Evolutionary conservation across 139 green algal species (phyloP).

Genomic region (Chlorella vulgaris): DNA sequence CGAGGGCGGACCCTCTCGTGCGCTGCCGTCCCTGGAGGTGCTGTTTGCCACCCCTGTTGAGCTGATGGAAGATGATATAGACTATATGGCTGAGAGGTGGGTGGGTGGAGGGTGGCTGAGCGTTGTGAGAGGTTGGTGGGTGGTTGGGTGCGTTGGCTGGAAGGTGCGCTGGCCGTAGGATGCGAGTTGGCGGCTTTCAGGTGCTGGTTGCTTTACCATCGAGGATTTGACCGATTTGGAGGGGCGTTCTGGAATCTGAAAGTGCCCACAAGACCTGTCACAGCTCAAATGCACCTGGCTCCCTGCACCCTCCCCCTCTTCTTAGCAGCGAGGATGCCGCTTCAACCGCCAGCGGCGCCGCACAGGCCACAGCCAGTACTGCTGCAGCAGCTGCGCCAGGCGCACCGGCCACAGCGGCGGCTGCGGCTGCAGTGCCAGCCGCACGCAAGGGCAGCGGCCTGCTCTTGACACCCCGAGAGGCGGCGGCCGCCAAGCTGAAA

Average conservation of each 20-base stretch:
- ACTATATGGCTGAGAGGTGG: constrained; percentile 38
- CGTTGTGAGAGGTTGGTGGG: background rate
- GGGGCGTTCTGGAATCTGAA: no score
- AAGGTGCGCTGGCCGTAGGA: background rate
- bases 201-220: no score
- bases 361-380: background rate
- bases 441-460: background rate
- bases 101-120: background rate
- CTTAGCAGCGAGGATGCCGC: constrained; percentile 12
- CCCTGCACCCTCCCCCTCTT: background rate
- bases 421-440: background rate
- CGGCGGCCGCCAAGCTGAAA: constrained; percentile 22
- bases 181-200: background rate
- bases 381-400: background rate
- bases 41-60: constrained; percentile 39
- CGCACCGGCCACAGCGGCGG: background rate
- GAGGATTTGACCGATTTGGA: no score
- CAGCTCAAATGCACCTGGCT: no score
- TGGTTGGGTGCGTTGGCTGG: background rate
- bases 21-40: constrained; percentile 18
- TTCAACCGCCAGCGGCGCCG: background rate
- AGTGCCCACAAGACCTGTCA: no score
- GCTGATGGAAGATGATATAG: constrained; percentile 27
- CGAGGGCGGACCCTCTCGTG: background rate
- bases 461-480: background rate